These are phyloP conservation scores for Botryosphaeria dothidea DNA, from an alignment of 2,329 filamentous ascomycete species.

Conservation along the genomic window DNA sequence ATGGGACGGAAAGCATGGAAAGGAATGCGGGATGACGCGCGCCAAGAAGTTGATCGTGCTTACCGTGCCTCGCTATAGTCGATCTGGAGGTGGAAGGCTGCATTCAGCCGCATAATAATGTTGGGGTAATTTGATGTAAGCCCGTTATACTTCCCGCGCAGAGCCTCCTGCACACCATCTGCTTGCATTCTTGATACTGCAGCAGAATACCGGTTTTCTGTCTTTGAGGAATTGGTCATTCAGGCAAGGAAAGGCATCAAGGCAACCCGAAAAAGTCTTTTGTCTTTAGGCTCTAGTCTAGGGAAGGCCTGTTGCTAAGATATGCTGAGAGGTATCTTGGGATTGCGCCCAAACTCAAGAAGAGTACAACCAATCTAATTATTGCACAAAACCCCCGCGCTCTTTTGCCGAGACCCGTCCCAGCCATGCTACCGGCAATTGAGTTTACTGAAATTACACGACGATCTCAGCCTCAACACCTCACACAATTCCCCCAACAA, in stretches of 20 bases:
- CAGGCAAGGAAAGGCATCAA: background rate
- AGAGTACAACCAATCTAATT: background rate
- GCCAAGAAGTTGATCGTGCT: background rate
- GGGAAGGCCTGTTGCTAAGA: background rate
- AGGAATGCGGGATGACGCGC: background rate
- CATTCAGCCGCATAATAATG: background rate
- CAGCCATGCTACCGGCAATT: background rate
- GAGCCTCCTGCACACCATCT: background rate
- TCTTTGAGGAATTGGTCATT: background rate
- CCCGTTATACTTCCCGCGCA: background rate
- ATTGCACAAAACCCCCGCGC: background rate
- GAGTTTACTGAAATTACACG: background rate
- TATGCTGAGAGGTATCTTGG: background rate
- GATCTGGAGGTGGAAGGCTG: background rate
- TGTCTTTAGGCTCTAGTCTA: background rate
- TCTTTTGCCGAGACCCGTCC: too few species aligned
- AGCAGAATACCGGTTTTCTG: too few species aligned
- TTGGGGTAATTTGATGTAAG: background rate
- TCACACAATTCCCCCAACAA: background rate
- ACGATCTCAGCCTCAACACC: background rate
- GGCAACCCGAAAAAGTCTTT: background rate
- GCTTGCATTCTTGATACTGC: too few species aligned
- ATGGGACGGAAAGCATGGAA: background rate
- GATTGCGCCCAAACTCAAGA: background rate
- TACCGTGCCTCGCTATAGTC: background rate